Percentiles rank a stretch among this genome's conserved stretches.
Evolutionary conservation across 2,329 filamentous ascomycete genomes (phyloP).

Genomic region (Knufia petricola): DNA sequence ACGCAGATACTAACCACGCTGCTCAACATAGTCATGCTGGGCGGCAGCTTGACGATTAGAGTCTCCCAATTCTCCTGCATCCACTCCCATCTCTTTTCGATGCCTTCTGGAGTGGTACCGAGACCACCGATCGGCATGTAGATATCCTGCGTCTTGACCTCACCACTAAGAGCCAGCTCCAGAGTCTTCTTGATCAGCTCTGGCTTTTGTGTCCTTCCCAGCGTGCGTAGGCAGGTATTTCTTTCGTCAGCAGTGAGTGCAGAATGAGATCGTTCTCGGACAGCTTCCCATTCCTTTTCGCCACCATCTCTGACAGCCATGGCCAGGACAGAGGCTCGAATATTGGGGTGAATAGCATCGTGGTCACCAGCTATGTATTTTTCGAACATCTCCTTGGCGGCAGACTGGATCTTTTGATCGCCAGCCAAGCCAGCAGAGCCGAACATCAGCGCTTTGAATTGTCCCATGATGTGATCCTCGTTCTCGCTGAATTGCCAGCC

Average conservation of each 20-base stretch:
- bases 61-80: constrained; percentile 82
- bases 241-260: constrained; percentile 77
- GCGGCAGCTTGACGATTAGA: constrained; percentile 69
- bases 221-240: constrained; percentile 75
- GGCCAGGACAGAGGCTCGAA: constrained; percentile 75
- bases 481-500: constrained; percentile 80
- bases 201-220: constrained; percentile 69
- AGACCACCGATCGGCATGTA: constrained; percentile 79
- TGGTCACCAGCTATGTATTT: constrained; percentile 73
- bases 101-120: constrained; percentile 65
- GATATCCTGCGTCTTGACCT: constrained; percentile 89
- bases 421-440: constrained; percentile 70
- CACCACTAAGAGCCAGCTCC: constrained; percentile 60
- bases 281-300: constrained; percentile 71
- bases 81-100: constrained; percentile 73
- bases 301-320: constrained; percentile 78
- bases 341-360: constrained; percentile 80
- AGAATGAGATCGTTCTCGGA: constrained; percentile 65
- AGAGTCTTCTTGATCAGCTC: constrained; percentile 75
- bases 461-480: constrained; percentile 83
- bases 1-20: constrained; percentile 75
- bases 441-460: constrained; percentile 90
- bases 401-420: constrained; percentile 66
- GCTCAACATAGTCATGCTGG: constrained; percentile 77
- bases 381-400: constrained; percentile 81